Evolutionary conservation across 768 basidiomycete species (phyloP).

Genomic region (Podaxis sp.): DNA sequence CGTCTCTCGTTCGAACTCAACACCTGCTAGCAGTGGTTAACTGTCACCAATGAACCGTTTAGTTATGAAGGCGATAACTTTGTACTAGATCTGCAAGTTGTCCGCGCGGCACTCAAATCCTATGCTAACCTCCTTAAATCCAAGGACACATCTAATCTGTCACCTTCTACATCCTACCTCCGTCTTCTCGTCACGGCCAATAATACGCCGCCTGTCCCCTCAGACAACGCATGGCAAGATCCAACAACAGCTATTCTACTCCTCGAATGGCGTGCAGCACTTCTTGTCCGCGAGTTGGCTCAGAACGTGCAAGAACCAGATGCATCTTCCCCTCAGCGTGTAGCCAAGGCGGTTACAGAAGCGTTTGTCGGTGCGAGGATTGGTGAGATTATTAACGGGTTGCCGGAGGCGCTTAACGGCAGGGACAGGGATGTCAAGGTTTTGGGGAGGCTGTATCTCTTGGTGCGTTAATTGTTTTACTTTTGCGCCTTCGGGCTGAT

Average conservation of each 20-base stretch:
- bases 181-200: conserved; percentile 40
- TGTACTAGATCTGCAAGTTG: conserved; percentile 73
- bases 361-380: conserved; percentile 65
- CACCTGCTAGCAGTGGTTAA: neutral
- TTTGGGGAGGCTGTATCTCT: conserved; percentile 37
- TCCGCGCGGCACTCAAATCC: conserved; percentile 68
- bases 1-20: conserved; percentile 20
- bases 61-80: conserved; percentile 83
- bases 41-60: neutral
- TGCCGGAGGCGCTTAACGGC: conserved; percentile 22
- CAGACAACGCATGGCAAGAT: conserved; percentile 32
- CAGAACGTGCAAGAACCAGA: conserved; percentile 41
- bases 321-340: conserved; percentile 54
- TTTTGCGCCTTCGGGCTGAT: neutral
- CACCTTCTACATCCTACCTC: conserved; percentile 56
- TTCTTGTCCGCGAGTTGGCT: conserved; percentile 49
- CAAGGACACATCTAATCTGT: conserved; percentile 31
- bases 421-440: conserved; percentile 27
- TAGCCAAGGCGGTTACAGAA: conserved; percentile 65
- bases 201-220: conserved; percentile 20
- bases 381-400: conserved; percentile 41
- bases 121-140: conserved; percentile 36
- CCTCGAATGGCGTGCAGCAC: conserved; percentile 67
- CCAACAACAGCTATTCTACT: conserved; percentile 42
- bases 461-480: conserved; percentile 35